Conservation (phyloP, 179 eudicot species). For the Spergularia azorica region DNA sequence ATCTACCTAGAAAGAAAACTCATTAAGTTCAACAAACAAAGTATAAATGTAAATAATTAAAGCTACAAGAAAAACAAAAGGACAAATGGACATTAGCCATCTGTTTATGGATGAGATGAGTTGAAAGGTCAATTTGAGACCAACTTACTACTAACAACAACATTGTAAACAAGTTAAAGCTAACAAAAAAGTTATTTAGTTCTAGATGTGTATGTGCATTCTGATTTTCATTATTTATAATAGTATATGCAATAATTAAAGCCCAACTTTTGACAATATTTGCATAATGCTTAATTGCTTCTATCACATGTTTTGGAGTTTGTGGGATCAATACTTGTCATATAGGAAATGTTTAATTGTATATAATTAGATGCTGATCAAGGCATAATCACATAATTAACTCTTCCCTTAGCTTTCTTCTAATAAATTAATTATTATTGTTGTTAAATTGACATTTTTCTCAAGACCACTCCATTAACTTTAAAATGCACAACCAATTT, state of each 20-base stretch:
- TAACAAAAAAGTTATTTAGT: slow-evolving; percentile 6
- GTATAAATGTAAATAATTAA: neutral
- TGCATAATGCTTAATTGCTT: too few relatives aligned
- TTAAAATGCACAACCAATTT: too few relatives aligned
- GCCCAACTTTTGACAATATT: neutral
- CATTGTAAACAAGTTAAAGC: neutral
- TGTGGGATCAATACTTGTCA: too few relatives aligned
- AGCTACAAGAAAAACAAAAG: neutral
- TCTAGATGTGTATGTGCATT: slow-evolving; percentile 5
- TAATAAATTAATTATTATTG: too few relatives aligned
- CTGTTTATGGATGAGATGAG: slow-evolving; percentile 15
- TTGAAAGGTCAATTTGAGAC: slow-evolving; percentile 33
- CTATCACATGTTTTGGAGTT: too few relatives aligned
- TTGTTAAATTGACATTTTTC: too few relatives aligned
- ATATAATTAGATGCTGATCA: too few relatives aligned
- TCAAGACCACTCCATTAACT: too few relatives aligned
- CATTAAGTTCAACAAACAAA: neutral
- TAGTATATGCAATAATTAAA: slow-evolving; percentile 5
- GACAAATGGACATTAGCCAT: slow-evolving; percentile 16
- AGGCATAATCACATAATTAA: too few relatives aligned
- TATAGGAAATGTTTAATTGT: too few relatives aligned
- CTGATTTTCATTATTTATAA: slow-evolving; percentile 11
- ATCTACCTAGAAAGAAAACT: neutral
- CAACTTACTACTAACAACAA: slow-evolving; percentile 6
- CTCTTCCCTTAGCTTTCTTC: too few relatives aligned